Base-by-base conservation (phyloP, 2,329 filamentous ascomycete genomes). In the Pseudogymnoascus sp. region DNA sequence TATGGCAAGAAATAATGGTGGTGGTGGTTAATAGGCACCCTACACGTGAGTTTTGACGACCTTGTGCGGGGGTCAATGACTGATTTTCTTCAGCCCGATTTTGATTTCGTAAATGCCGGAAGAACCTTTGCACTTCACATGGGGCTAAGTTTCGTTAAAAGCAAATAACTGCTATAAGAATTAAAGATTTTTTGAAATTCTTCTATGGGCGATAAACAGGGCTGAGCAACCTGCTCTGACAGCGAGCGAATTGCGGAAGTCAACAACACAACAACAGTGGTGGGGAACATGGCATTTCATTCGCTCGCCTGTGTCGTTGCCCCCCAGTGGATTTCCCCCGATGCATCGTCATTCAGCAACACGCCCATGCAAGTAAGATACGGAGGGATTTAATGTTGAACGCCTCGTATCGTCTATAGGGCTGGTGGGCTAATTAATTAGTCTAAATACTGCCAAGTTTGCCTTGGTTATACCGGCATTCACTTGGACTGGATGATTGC, bases 251-350 rank as follows among this genome's bases (percentile, higher is more conserved):
- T 56, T 56, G n/a, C 50, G 50, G 50, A 56, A 56, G 28, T 56
- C 50, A 56, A 56, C 50, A 56, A 56, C 26, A 56, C 50, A 56
- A 56, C 50, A 56, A 56, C 50, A 56, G 28, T 56, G 50, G 50
- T 56, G 50, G 50, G 50, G 50, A 56, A 56, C 50, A 56, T 12
- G n/a, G 28, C 50, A 19, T 56, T 8, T 56, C n/a, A 56, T 56
- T 56, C 50, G 50, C 50, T 56, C 50, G 50, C 50, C 50, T 56
- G 50, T 19, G 28, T 35, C 28, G 50, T 56, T 33, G 28, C 50
- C 28, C 50, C 28, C 28, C 50, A 56, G 50, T 56, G 50, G 50
- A 56, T 56, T 56, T 16, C 16, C 50, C 50, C 50, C 50, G 11
- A 56, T 35, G 28, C 50, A 56, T 19, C 50, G 50, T 56, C 50